Evolutionary conservation across 352 stramenopile genomes (phyloP).

Genomic region (Phytophthora pini): DNA sequence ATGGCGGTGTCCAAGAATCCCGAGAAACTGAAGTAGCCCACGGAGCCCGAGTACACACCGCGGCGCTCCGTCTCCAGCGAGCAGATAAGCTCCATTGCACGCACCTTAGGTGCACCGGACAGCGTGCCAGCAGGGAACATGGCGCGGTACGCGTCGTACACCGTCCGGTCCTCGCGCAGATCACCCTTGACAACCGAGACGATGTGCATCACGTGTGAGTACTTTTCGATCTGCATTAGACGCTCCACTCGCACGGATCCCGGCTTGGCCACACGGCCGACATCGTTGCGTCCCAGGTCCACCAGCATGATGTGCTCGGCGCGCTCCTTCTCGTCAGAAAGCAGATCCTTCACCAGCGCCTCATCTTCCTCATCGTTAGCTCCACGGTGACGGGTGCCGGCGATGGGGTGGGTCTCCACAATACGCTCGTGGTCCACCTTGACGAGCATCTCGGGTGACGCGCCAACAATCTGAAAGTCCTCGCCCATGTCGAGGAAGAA

Average conservation of each 20-base stretch:
- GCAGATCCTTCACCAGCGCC: constrained; percentile 76
- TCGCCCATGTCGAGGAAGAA: constrained; percentile 88
- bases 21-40: constrained; percentile 90
- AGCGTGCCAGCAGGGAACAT: constrained; percentile 90
- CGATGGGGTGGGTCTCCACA: constrained; percentile 91
- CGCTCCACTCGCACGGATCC: constrained; percentile 83
- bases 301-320: constrained; percentile 94
- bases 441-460: constrained; percentile 90
- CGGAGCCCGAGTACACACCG: constrained; percentile 86
- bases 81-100: constrained; percentile 91
- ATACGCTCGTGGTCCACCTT: constrained; percentile 87
- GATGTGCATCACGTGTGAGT: constrained; percentile 94
- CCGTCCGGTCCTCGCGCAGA: constrained; percentile 77
- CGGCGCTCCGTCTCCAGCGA: constrained; percentile 82
- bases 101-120: constrained; percentile 90
- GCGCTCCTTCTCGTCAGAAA: constrained; percentile 90
- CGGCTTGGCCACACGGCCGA: constrained; percentile 85
- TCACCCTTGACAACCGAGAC: constrained; percentile 89
- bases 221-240: constrained; percentile 93
- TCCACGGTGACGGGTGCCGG: constrained; percentile 86
- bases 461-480: constrained; percentile 88
- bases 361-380: constrained; percentile 88
- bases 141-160: constrained; percentile 91
- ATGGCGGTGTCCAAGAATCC: constrained; percentile 90
- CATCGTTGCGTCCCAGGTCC: constrained; percentile 91